Percentiles rank a stretch among this genome's conserved stretches.
Conservation (phyloP, 2,329 filamentous ascomycete species). For the Cercospora brassicicola region DNA sequence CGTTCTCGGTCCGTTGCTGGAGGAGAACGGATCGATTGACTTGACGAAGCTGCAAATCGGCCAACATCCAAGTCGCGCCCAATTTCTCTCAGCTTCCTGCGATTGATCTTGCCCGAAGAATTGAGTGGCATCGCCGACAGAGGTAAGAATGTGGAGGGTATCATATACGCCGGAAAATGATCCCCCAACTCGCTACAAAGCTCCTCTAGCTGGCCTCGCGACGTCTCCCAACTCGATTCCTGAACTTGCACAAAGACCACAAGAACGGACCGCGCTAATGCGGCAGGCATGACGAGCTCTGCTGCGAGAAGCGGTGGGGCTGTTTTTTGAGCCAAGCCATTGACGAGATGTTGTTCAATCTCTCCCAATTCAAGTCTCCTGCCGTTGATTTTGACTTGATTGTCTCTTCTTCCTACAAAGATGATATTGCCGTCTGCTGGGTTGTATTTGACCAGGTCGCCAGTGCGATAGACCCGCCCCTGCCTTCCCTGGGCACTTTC, state of each 20-base stretch:
- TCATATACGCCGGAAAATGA: constrained; percentile 5
- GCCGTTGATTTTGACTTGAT: constrained; percentile 63
- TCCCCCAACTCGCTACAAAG: not conserved
- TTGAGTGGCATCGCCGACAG: not conserved
- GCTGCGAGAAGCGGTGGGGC: not conserved
- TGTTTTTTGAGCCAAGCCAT: not conserved
- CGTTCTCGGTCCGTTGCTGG: constrained; percentile 3
- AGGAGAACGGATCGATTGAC: not conserved
- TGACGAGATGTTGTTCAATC: constrained; percentile 43
- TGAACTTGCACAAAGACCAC: constrained; percentile 10
- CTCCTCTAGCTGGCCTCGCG: not conserved
- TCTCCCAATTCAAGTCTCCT: constrained; percentile 63
- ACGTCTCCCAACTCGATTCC: not conserved
- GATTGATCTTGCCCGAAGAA: constrained; percentile 66
- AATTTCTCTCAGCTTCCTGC: constrained; percentile 52
- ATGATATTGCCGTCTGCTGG: constrained; percentile 44
- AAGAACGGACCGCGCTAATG: not conserved
- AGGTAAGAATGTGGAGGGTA: not conserved
- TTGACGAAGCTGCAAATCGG: not conserved
- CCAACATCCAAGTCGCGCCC: constrained; percentile 31
- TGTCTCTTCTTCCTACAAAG: constrained; percentile 61
- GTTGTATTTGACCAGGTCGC: constrained; percentile 59
- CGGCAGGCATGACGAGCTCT: not conserved
- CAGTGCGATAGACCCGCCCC: constrained; percentile 44
- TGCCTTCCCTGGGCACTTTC: not conserved